phyloP scores from a whole-genome alignment of 2,329 filamentous ascomycete species.

The Ophiostoma piceae region DNA sequence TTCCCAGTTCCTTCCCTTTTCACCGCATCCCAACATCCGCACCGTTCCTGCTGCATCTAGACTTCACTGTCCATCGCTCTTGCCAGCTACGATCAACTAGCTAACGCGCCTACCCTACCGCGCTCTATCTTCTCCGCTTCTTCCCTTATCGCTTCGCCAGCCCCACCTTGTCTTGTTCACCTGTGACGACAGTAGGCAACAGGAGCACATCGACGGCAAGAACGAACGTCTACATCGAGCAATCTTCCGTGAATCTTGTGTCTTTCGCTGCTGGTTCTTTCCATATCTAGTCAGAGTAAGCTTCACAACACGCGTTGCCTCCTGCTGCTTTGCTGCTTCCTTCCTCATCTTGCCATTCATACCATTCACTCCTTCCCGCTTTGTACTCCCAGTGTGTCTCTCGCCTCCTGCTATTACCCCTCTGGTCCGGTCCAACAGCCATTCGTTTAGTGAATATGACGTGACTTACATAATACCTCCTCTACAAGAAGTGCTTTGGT shows the following conservation, averaged over 20 bases:
- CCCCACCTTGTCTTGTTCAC: constrained; percentile 12
- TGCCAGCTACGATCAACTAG: neutral
- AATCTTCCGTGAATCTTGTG: neutral
- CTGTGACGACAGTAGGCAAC: constrained; percentile 8
- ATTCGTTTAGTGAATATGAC: constrained; percentile 25
- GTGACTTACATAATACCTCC: constrained; percentile 20
- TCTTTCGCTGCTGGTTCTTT: constrained; percentile 11
- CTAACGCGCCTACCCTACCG: constrained; percentile 8
- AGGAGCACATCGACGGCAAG: constrained; percentile 17
- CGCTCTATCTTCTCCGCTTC: constrained; percentile 16
- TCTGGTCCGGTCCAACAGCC: neutral
- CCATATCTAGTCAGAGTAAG: constrained; percentile 7
- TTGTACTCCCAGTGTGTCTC: constrained; percentile 2
- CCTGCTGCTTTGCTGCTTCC: neutral
- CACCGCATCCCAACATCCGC: neutral
- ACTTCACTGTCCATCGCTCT: neutral
- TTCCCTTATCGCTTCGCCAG: constrained; percentile 8
- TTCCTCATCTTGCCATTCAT: neutral
- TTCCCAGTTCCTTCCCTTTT: neutral
- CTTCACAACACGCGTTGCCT: constrained; percentile 8
- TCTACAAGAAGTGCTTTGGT: constrained; percentile 22
- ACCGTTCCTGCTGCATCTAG: neutral
- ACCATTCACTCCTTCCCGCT: constrained; percentile 11
- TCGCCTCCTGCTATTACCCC: constrained; percentile 13
- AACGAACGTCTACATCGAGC: neutral